These are phyloP conservation scores for Fusarium miscanthi DNA, from an alignment of 2,329 filamentous ascomycete species.

Conservation along the genomic window DNA sequence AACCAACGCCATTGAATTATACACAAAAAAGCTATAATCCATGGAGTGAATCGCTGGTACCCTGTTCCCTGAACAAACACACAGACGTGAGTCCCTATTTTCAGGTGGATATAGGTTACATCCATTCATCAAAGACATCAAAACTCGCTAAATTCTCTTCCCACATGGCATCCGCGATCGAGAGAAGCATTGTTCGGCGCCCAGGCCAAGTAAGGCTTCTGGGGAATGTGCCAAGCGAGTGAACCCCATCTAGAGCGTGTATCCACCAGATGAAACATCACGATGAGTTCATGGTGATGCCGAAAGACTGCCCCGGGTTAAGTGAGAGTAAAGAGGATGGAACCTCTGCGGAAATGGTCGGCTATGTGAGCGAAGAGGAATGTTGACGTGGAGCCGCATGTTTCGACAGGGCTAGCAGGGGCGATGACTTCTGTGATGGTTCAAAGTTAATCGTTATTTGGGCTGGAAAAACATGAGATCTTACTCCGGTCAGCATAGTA, in stretches of 20 bases:
- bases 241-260: accelerated
- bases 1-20: not conserved
- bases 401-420: not conserved
- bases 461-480: not conserved
- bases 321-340: not conserved
- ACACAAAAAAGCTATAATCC: not conserved
- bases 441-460: not conserved
- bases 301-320: too few species aligned
- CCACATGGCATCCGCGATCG: not conserved
- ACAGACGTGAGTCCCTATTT: not conserved
- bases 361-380: not conserved
- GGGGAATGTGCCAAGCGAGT: not conserved
- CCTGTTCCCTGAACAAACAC: not conserved
- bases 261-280: not conserved
- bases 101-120: conserved; percentile 1
- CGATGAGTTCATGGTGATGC: not conserved
- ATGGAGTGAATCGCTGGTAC: not conserved
- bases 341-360: not conserved
- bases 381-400: not conserved
- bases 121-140: not conserved
- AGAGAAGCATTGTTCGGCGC: not conserved
- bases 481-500: accelerated
- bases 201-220: not conserved
- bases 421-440: not conserved
- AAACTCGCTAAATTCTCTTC: conserved; percentile 4